A percentile compares a stretch with the other conserved stretches of the same genome.
Conservation (phyloP, 2,329 filamentous ascomycete genomes). For the Colletotrichum paranaense region DNA sequence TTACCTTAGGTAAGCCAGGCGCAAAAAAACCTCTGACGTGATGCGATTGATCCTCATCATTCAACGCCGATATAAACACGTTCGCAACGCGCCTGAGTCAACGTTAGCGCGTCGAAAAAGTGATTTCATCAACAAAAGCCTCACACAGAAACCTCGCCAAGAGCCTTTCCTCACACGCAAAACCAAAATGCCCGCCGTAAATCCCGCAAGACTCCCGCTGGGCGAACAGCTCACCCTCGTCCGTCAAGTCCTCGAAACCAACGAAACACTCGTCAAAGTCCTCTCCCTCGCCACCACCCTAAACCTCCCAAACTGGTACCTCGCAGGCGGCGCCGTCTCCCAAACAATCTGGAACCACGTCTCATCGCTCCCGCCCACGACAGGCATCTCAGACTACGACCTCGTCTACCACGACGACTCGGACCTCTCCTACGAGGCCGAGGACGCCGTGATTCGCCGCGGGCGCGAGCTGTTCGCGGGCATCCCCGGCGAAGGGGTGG, state of each 20-base stretch:
- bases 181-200: background rate
- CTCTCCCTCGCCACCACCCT: constrained; percentile 41
- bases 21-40: background rate
- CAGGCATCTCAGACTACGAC: constrained; percentile 51
- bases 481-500: constrained; percentile 43
- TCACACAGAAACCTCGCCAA: background rate
- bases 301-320: constrained; percentile 47
- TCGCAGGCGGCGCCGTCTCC: constrained; percentile 49
- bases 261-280: constrained; percentile 43
- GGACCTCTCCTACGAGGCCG: constrained; percentile 50
- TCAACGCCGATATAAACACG: background rate
- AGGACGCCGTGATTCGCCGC: constrained; percentile 46
- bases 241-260: constrained; percentile 39
- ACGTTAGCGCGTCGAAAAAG: accelerated
- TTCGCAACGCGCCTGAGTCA: background rate
- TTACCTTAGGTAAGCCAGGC: background rate
- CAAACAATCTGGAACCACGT: constrained; percentile 53
- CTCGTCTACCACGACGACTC: constrained; percentile 48
- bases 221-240: constrained; percentile 41
- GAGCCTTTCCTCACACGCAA: accelerated
- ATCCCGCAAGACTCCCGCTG: constrained; percentile 40
- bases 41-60: background rate
- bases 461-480: constrained; percentile 45
- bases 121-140: background rate
- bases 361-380: constrained; percentile 42